Evolutionary conservation across 805 yeast genomes (phyloP), one percentile per base, ranked within the genome.

Genomic region (Ogataea polymorpha): DNA sequence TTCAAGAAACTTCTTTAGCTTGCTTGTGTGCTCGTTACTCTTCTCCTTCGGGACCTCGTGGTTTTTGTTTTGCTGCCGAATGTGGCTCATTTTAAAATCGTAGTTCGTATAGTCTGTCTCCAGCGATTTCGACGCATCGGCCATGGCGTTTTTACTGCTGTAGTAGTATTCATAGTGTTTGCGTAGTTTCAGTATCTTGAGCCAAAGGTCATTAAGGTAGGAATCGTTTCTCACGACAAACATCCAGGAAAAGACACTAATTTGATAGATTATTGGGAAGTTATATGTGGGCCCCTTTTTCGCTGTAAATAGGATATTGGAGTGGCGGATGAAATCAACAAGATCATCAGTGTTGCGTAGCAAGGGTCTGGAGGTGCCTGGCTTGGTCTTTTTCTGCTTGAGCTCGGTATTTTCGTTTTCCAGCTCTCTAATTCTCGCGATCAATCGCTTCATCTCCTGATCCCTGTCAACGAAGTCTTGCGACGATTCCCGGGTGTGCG

Each of bases 221-320:
- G 79, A 75, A 48, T 77, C 82, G 50, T 79, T 79, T 53, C 77
- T 71, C 66, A 76, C 75, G 15, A 77, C 68, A 20, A 79, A 79
- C 50, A 77, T 58, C 80, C 81, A 77, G 17, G 79, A 78, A 4
- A 79, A 70, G 1, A 77, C 73, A 43, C 79, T 56, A 17, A 65
- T 65, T 37, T 65, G 67, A 42, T 65, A 63, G 13, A 64, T 58
- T 10, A 65, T 61, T 7, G 70, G 67, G 44, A 65, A 61, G 33
- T 62, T 62, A 39, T 59, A 60, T 9, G 59, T 57, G 16, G 62
- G 58, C 17, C 62, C 63, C 37, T 59, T 56, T 34, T 62, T 59
- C 3, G 68, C 63, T 0, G 67, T 65, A 49, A 63, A 65, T 15
- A 65, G 45, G 15, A 63, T 61, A 42, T 65, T 62, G 24, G 66